Conservation (phyloP, 345 rosid species). For the Salix udensis region DNA sequence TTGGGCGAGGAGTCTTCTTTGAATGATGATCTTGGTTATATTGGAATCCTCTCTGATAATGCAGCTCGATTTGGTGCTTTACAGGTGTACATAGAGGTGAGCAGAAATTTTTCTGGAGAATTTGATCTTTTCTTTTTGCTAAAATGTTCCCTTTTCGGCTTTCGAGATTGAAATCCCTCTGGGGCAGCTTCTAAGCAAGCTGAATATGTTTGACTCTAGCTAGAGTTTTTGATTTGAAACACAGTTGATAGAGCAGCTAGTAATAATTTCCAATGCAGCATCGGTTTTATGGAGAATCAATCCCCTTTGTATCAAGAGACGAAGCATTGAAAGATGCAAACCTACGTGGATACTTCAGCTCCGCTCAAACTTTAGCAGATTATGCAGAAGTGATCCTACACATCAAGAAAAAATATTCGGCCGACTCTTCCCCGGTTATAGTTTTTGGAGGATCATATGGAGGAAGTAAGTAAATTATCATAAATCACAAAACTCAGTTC, state of each 20-base stretch:
- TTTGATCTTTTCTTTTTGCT: not conserved
- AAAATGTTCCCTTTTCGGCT: too few species aligned
- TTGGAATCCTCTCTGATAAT: conserved; percentile 13
- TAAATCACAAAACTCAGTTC: not conserved
- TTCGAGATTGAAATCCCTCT: too few species aligned
- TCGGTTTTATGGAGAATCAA: conserved; percentile 3
- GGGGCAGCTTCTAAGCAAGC: too few species aligned
- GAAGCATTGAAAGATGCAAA: conserved; percentile 5
- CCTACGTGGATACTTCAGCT: conserved; percentile 9
- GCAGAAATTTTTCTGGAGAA: not conserved
- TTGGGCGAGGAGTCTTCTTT: conserved; percentile 17
- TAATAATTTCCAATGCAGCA: not conserved
- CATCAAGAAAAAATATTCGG: not conserved
- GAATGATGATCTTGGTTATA: not conserved
- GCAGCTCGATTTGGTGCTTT: conserved; percentile 15
- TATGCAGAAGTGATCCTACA: conserved; percentile 8
- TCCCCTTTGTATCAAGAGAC: not conserved
- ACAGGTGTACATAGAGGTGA: conserved; percentile 21
- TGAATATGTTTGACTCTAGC: too few species aligned
- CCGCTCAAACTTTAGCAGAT: conserved; percentile 15
- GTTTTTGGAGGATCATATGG: conserved; percentile 17
- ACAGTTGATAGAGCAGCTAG: too few species aligned
- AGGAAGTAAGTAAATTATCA: not conserved
- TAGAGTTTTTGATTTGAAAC: too few species aligned
- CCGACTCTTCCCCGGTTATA: not conserved